Base-by-base conservation (phyloP, 352 stramenopile species). In the Thraustochytrium sp. region DNA sequence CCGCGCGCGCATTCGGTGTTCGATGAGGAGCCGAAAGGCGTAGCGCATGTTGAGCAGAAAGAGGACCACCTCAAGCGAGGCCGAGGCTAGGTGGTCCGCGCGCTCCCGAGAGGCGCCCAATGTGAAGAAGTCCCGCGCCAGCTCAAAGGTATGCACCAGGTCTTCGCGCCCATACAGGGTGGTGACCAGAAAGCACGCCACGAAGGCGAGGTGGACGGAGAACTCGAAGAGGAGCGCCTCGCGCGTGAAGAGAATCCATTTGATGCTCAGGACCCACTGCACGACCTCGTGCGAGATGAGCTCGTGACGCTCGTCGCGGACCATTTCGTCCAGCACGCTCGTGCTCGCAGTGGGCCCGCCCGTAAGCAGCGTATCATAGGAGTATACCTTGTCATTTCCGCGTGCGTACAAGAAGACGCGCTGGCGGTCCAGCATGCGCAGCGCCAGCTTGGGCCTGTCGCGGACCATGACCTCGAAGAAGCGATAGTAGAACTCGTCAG, bases 401-500 rank as follows among this genome's bases (percentile, higher is more conserved):
- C 68, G 68, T 18, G 68, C 68, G 38, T 64, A 80, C 68, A 80
- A 26, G 38, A 80, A 80, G 48, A 31, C 51, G 4, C 68, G 68
- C 23, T 80, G 46, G 11, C 44, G 38, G 36, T 80, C 68, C 4
- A 80, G 68, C 68, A 80, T 80, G 13, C 68, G 68, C 13, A 80
- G 38, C 51, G 68, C 68, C 3, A 80, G 68, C 34, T 80, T 80
- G 9, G 68, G 68, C 37, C 68, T 40, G 68, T 80, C 44, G 11
- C 68, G 68, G 51, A 80, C 38, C 68, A 80, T 80, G 48, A 80
- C 31, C 16, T 80, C 68, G 51, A 80, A 80, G n/a, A 80, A 80
- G 3, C 31, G 38, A 44, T 23, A 68, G 31, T 80, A 80, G 38
- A 80, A 80, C 48, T 80, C 68, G 11, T 80, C 44, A 5, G 48